Percentiles rank a stretch among this genome's conserved stretches.
phyloP scores from a whole-genome alignment of 2,329 filamentous ascomycete genomes.

The Xylariaceae sp. region DNA sequence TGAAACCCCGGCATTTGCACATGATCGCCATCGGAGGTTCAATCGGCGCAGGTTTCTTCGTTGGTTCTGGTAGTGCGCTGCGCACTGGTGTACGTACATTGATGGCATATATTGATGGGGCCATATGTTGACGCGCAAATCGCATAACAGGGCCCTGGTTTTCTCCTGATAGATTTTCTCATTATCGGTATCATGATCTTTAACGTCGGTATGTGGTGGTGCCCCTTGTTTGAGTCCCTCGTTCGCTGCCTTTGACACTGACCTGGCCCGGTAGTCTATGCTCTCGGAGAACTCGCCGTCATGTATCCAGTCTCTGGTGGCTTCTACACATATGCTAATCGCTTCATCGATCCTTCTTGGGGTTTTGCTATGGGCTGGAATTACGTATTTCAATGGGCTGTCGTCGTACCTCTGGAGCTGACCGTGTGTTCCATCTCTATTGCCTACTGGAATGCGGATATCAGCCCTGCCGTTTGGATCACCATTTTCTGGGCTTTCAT shows the following conservation, averaged over 20 bases:
- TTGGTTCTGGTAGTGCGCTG: slow-evolving; percentile 61
- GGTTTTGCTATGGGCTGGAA: slow-evolving; percentile 51
- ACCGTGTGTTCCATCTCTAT: slow-evolving; percentile 58
- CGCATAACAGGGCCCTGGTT: slow-evolving; percentile 47
- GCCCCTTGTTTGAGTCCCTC: background rate
- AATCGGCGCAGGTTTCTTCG: slow-evolving; percentile 69
- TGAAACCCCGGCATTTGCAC: slow-evolving; percentile 58
- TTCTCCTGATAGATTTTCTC: slow-evolving; percentile 56
- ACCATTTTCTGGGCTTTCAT: slow-evolving; percentile 61
- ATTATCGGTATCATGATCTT: slow-evolving; percentile 68
- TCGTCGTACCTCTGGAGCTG: slow-evolving; percentile 56
- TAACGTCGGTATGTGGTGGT: slow-evolving; percentile 55
- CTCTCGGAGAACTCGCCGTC: slow-evolving; percentile 59
- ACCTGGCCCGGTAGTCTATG: slow-evolving; percentile 53
- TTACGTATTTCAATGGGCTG: slow-evolving; percentile 57
- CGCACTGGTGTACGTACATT: slow-evolving; percentile 49
- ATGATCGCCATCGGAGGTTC: slow-evolving; percentile 63
- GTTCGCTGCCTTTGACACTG: background rate
- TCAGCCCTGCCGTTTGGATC: slow-evolving; percentile 60
- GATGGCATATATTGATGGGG: background rate
- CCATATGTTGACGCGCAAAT: too few relatives aligned
- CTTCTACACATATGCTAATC: slow-evolving; percentile 57
- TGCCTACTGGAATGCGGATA: slow-evolving; percentile 54
- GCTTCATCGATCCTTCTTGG: slow-evolving; percentile 60
- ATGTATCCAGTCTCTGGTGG: slow-evolving; percentile 59